Conservation (phyloP, 495 filamentous ascomycete genomes). For the Niebla homalea region DNA sequence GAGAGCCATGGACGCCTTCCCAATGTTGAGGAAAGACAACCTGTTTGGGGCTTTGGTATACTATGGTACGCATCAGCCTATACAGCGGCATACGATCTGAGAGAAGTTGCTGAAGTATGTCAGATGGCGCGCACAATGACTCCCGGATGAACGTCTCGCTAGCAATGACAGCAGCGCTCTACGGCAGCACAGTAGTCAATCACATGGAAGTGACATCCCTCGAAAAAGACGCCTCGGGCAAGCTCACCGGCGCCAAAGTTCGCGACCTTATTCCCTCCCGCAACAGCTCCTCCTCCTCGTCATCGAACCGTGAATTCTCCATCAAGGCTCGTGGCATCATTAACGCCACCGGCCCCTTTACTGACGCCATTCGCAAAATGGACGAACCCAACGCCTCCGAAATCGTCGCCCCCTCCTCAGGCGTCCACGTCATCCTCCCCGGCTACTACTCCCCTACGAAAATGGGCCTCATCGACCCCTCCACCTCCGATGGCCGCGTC, state of each 20-base stretch:
- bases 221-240: constrained; percentile 66
- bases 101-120: constrained; percentile 10
- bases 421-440: constrained; percentile 88
- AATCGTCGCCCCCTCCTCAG: constrained; percentile 87
- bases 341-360: constrained; percentile 95
- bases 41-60: constrained; percentile 88
- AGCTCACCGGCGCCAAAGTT: constrained; percentile 64
- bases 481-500: constrained; percentile 87
- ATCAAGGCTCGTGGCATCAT: constrained; percentile 85
- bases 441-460: constrained; percentile 90
- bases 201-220: constrained; percentile 81
- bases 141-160: constrained; percentile 97
- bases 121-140: constrained; percentile 93
- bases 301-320: constrained; percentile 42
- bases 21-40: constrained; percentile 85
- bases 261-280: constrained; percentile 58
- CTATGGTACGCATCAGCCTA: constrained; percentile 46
- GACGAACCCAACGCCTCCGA: constrained; percentile 63
- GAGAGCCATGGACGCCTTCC: constrained; percentile 89
- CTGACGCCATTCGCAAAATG: constrained; percentile 83
- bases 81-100: background rate
- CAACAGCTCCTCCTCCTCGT: constrained; percentile 27
- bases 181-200: constrained; percentile 85
- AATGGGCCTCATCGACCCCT: constrained; percentile 94
- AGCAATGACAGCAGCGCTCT: constrained; percentile 89